Evolutionary conservation across 805 yeast species (phyloP).

Genomic region (Huiozyma naganishii): DNA sequence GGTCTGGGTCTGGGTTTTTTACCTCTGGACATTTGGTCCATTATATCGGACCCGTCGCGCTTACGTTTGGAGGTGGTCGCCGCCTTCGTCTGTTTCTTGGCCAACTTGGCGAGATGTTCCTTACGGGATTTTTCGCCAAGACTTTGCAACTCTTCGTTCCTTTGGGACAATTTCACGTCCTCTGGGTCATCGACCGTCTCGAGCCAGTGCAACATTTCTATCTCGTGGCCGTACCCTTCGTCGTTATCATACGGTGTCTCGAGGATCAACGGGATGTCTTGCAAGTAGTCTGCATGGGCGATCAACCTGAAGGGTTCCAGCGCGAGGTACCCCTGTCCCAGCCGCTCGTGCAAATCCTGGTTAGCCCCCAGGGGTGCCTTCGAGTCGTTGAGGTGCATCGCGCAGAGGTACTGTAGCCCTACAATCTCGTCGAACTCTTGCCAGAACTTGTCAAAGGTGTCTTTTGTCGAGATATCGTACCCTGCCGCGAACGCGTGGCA

Average conservation of each 20-base stretch:
- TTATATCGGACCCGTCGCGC: too few relatives aligned
- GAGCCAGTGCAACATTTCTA: constrained; percentile 74
- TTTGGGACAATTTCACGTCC: constrained; percentile 45
- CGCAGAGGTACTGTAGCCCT: constrained; percentile 65
- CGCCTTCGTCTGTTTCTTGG: constrained; percentile 37
- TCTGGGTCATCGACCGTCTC: constrained; percentile 21
- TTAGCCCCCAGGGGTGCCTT: constrained; percentile 88
- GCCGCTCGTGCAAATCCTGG: constrained; percentile 79
- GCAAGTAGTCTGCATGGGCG: constrained; percentile 55
- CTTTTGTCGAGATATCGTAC: constrained; percentile 63
- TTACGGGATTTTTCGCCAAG: constrained; percentile 61
- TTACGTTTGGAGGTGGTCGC: constrained; percentile 7
- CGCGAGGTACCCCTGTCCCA: constrained; percentile 86
- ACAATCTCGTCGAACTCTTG: constrained; percentile 56
- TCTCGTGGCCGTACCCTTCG: constrained; percentile 70
- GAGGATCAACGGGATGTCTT: constrained; percentile 64
- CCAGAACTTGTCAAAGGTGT: constrained; percentile 60
- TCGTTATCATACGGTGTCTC: constrained; percentile 65
- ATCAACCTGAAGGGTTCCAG: constrained; percentile 66
- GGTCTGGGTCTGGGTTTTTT: too few relatives aligned
- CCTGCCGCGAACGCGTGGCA: constrained; percentile 98
- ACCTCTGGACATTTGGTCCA: too few relatives aligned
- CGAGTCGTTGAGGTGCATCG: constrained; percentile 88
- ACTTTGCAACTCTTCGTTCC: constrained; percentile 38
- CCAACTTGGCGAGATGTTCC: constrained; percentile 56